Conservation (phyloP, 306 rosid species). For the Quercus variabilis region DNA sequence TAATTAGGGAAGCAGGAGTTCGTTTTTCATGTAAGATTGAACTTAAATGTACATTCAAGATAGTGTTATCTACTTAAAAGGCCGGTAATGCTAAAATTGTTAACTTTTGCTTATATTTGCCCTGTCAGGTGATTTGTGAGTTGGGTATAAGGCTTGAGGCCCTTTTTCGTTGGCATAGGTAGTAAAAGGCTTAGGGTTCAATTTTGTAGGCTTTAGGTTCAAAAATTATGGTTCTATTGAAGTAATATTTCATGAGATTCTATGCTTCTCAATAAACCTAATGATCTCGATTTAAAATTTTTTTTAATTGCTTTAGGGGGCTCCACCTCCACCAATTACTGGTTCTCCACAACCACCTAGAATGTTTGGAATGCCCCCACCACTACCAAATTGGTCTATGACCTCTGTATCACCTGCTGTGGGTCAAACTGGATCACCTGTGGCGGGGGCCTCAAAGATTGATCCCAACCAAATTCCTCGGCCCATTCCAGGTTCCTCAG, state of each 20-base stretch:
- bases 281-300: conserved; percentile 14
- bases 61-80: no score
- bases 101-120: no score
- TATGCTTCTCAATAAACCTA: conserved; percentile 11
- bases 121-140: no score
- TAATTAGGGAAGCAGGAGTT: no score
- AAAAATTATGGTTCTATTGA: not conserved
- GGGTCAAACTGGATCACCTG: conserved; percentile 86
- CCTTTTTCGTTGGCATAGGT: no score
- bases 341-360: conserved; percentile 70
- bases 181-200: no score
- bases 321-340: conserved; percentile 60
- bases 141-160: no score
- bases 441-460: conserved; percentile 80
- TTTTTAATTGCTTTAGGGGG: conserved; percentile 45
- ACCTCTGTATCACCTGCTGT: conserved; percentile 58
- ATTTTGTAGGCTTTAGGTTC: no score
- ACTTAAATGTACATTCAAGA: no score
- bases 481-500: conserved; percentile 80
- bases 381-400: conserved; percentile 84
- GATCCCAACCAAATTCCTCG: conserved; percentile 98
- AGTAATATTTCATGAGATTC: not conserved
- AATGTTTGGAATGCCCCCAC: conserved; percentile 90
- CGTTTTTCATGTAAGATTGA: no score
- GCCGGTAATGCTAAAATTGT: no score